These are phyloP conservation scores for Neopestalotiopsis sp. DNA, from an alignment of 2,329 filamentous ascomycete species.

Conservation along the genomic window DNA sequence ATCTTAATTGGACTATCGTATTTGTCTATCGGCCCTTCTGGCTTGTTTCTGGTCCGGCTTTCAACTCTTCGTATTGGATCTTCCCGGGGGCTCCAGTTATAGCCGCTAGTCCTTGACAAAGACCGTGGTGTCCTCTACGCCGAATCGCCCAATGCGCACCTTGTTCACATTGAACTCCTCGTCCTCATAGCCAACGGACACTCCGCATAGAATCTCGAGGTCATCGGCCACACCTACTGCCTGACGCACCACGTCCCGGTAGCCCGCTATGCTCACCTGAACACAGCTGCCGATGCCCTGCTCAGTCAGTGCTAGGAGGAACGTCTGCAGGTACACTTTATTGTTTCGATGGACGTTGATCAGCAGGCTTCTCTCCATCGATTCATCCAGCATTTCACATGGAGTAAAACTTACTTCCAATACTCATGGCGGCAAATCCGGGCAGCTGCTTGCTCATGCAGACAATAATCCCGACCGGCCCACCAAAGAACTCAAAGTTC, in stretches of 20 bases:
- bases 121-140: constrained; percentile 1
- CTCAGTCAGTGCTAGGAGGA: constrained; percentile 24
- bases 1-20: neutral
- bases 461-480: constrained; percentile 24
- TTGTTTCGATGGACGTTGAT: neutral
- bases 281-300: constrained; percentile 23
- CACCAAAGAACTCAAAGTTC: constrained; percentile 30
- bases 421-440: constrained; percentile 20
- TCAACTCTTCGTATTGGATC: neutral
- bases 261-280: constrained; percentile 23
- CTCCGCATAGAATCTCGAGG: constrained; percentile 22
- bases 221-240: constrained; percentile 22
- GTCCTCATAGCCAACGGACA: constrained; percentile 26
- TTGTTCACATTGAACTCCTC: constrained; percentile 18
- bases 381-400: neutral
- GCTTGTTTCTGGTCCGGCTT: neutral
- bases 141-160: neutral
- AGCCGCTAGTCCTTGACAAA: neutral
- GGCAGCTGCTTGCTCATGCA: constrained; percentile 24
- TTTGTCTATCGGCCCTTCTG: neutral
- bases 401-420: constrained; percentile 17
- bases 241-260: constrained; percentile 20
- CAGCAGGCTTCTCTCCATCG: neutral
- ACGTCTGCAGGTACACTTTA: constrained; percentile 25
- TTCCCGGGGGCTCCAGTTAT: no score